phyloP scores from a whole-genome alignment of 2,329 filamentous ascomycete genomes.

The Phyllosticta citribraziliensis region DNA sequence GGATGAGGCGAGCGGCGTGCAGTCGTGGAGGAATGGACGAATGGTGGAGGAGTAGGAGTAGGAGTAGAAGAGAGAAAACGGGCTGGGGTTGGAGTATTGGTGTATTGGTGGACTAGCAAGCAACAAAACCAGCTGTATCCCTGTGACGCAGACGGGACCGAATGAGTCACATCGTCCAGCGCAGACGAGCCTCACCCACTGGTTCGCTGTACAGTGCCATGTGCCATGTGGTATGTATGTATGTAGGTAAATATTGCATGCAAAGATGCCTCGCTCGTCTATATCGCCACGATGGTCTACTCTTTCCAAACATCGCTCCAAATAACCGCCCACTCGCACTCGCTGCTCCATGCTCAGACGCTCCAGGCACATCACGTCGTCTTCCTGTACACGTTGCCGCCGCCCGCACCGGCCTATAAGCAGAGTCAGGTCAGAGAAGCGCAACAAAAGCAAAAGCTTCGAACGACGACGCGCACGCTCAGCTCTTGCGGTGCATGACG shows the following conservation, averaged over 20 bases:
- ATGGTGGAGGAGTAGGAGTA: no score
- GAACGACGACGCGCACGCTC: neutral
- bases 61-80: no score
- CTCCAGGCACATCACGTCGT: neutral
- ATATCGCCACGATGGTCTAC: no score
- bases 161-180: no score
- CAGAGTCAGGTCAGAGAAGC: neutral
- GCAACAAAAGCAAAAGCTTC: neutral
- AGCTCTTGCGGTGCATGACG: conserved; percentile 9
- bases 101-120: no score
- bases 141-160: no score
- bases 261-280: neutral
- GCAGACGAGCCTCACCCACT: no score
- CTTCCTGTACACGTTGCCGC: neutral
- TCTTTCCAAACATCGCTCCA: neutral
- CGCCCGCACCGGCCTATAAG: neutral
- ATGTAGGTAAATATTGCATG: neutral
- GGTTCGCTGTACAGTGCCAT: no score
- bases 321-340: neutral
- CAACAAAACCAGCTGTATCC: no score
- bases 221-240: no score
- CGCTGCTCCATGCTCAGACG: neutral
- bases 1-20: neutral
- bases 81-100: no score
- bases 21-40: no score